phyloP scores from a whole-genome alignment of 495 filamentous ascomycete species.

The Podospora appendiculata region DNA sequence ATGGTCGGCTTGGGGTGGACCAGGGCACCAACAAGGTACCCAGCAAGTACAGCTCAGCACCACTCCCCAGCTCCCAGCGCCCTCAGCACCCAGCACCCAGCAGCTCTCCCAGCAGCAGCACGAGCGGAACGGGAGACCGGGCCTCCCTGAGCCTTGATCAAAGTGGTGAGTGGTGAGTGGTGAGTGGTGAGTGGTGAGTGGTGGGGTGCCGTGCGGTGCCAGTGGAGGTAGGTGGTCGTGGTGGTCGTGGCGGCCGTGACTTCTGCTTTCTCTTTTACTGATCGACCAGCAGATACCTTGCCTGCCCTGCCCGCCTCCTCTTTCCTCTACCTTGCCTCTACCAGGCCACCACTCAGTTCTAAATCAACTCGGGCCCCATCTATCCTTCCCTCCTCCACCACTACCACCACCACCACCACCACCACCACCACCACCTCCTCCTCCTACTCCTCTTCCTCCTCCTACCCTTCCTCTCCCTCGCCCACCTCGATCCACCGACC shows the following conservation, averaged over 20 bases:
- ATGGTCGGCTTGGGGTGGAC: conserved; percentile 18
- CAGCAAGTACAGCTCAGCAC: conserved; percentile 7
- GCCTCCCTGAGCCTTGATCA: conserved; percentile 1
- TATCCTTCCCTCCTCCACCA: conserved; percentile 14
- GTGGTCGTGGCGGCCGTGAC: neutral
- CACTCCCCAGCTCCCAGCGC: neutral
- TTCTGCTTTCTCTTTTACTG: conserved; percentile 24
- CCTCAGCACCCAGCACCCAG: neutral
- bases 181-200: no score
- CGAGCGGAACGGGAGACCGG: conserved; percentile 13
- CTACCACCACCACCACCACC: conserved; percentile 1
- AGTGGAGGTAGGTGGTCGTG: neutral
- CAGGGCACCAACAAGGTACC: conserved; percentile 8
- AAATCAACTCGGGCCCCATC: conserved; percentile 32
- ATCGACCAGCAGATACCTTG: conserved; percentile 16
- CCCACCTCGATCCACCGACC: conserved; percentile 23
- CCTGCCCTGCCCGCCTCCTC: conserved; percentile 23
- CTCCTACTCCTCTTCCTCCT: conserved; percentile 20
- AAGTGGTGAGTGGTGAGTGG: no score
- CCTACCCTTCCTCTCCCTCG: conserved; percentile 27
- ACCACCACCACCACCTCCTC: conserved; percentile 3
- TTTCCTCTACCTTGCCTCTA: conserved; percentile 26
- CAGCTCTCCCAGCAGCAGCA: no score
- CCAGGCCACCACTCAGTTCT: conserved; percentile 15
- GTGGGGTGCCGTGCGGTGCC: no score